Evolutionary conservation across 352 stramenopile species (phyloP).

Genomic region (Phytophthora citrophthora): DNA sequence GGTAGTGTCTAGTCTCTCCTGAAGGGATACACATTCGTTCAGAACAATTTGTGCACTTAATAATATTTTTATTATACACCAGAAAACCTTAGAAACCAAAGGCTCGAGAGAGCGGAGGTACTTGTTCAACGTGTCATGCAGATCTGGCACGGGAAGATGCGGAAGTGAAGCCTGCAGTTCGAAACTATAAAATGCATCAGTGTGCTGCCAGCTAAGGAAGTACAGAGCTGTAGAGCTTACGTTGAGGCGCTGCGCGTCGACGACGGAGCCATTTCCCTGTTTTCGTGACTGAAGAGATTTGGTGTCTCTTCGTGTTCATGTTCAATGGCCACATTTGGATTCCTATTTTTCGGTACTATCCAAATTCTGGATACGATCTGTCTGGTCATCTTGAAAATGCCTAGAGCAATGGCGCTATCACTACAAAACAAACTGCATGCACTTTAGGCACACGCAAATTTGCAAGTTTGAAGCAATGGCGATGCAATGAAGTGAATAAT

Average conservation of each 20-base stretch:
- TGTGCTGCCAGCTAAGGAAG: not conserved
- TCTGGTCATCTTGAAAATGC: too few species aligned
- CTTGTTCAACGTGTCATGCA: conserved; percentile 87
- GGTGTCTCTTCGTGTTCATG: too few species aligned
- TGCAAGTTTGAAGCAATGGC: too few species aligned
- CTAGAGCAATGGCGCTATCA: too few species aligned
- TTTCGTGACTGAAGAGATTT: too few species aligned
- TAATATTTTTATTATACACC: conserved; percentile 22
- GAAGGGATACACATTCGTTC: not conserved
- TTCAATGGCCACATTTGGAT: too few species aligned
- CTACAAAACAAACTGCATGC: too few species aligned
- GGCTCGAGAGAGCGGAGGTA: conserved; percentile 83
- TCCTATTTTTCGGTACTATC: too few species aligned
- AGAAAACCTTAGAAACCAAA: conserved; percentile 50
- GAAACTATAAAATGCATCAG: conserved; percentile 11
- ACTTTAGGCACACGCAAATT: too few species aligned
- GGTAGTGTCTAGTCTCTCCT: conserved; percentile 59
- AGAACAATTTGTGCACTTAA: too few species aligned
- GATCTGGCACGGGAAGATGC: conserved; percentile 81
- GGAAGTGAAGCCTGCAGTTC: conserved; percentile 69
- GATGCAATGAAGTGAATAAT: too few species aligned
- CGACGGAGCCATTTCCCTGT: conserved; percentile 4
- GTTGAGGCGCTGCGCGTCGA: conserved; percentile 8
- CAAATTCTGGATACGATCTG: too few species aligned
- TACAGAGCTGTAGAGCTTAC: not conserved